phyloP scores from a whole-genome alignment of 2,329 filamentous ascomycete genomes.

The Monascus ruber region DNA sequence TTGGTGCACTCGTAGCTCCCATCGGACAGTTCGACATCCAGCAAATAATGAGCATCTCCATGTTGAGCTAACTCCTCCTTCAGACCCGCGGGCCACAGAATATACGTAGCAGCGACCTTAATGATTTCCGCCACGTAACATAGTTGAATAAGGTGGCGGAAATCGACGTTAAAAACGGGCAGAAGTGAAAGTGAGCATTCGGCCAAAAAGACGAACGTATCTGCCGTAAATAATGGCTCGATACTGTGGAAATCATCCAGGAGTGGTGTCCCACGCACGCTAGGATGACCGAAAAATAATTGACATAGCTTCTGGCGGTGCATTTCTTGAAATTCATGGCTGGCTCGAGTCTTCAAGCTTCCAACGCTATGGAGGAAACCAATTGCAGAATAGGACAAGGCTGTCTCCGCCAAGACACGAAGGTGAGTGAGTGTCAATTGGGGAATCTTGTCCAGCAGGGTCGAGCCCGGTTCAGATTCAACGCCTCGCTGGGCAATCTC shows the following conservation, averaged over 20 bases:
- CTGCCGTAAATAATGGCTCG: conserved; percentile 27
- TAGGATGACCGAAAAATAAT: conserved; percentile 54
- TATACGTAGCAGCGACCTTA: conserved; percentile 57
- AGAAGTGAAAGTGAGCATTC: conserved; percentile 63
- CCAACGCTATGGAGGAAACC: conserved; percentile 54
- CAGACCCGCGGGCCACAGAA: conserved; percentile 26
- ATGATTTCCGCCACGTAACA: conserved; percentile 88
- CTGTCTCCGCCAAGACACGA: conserved; percentile 78
- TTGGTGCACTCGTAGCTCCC: conserved; percentile 18
- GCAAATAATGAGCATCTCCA: conserved; percentile 15
- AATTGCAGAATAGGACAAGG: conserved; percentile 70
- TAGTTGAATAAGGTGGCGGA: conserved; percentile 67
- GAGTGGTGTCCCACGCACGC: conserved; percentile 20
- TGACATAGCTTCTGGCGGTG: conserved; percentile 63
- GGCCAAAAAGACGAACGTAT: conserved; percentile 53
- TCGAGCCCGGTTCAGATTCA: conserved; percentile 60
- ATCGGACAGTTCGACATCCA: conserved; percentile 16
- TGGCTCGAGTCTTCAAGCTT: conserved; percentile 45
- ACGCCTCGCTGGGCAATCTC: conserved; percentile 88
- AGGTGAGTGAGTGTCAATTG: conserved; percentile 77
- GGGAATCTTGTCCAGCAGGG: conserved; percentile 71
- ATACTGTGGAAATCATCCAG: conserved; percentile 27
- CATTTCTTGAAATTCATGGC: conserved; percentile 56
- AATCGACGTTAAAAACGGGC: conserved; percentile 57
- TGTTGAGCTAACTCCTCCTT: conserved; percentile 22